Evolutionary conservation across 805 yeast species (phyloP), one percentile per base, ranked within the genome.

Genomic region (Pichia eremophila): DNA sequence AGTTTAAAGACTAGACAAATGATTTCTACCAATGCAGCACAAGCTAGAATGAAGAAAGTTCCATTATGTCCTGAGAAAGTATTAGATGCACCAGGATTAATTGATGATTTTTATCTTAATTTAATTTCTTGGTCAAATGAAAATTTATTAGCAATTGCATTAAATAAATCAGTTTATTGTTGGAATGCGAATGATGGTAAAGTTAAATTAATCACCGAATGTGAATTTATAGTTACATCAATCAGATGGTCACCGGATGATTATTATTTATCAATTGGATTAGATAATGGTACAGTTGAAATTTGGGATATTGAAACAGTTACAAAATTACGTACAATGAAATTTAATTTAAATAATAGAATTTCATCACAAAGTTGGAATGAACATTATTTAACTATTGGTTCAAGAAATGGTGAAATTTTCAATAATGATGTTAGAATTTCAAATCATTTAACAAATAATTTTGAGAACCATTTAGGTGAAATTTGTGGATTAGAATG

Each of bases 401-500:
- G 99, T 4, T 76, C 85, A n/a, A 77, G 89, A 51, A 75, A 83
- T 46, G 98, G 98, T 4, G 78, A 81, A 51, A 77, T 93, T 43
- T 83, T 81, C 67, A 83, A 89, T 60, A 89, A 90, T 55, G 99
- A 93, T 65, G 96, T 93, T 8, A 76, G 99, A 54, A 69, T 87
- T 15, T 84, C 91, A 29, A 70, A 79, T 46, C 98, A 91, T 66
- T 71, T 85, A 27, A 79, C 82, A 1, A 60, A 77, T 7, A 74
- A 74, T 36, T 71, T 81, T 61, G 72, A 72, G 44, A 74, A 78
- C 49, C 98, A 91, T 62, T 68, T 75, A 44, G 96, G 95, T 1
- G 98, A 91, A 66, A 83, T 91, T 29, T 91, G 98, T 69, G 98
- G 98, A 0, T 70, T 91, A 39, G 83, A 83, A 55, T 91, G 95